Conservation (phyloP, 1,284 basidiomycete genomes). For the Cystobasidiaceae sp. region DNA sequence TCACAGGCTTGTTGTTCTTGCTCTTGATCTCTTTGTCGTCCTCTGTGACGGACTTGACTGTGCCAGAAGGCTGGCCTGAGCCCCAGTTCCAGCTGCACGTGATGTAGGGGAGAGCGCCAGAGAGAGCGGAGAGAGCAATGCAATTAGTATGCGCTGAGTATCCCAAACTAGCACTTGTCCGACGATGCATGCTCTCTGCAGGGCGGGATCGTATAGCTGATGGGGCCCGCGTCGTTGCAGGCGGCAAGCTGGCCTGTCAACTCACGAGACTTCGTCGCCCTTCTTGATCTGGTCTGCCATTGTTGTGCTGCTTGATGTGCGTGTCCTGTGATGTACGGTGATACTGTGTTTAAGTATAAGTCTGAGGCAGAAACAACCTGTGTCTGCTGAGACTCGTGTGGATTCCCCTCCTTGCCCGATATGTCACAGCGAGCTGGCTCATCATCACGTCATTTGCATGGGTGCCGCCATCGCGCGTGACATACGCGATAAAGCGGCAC, state of each 20-base stretch:
- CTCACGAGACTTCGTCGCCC: conserved; percentile 8
- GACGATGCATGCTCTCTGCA: not conserved
- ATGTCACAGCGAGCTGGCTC: too few relatives aligned
- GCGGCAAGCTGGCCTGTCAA: not conserved
- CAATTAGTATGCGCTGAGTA: not conserved
- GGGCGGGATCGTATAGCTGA: not conserved
- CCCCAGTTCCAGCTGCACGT: conserved; percentile 16
- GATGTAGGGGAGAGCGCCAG: not conserved
- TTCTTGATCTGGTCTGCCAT: conserved; percentile 14
- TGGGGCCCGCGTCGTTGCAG: not conserved
- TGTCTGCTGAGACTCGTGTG: too few relatives aligned
- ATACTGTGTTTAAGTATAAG: too few relatives aligned
- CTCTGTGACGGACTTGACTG: not conserved
- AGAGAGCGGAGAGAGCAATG: not conserved
- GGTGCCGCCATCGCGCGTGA: too few relatives aligned
- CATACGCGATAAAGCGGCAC: too few relatives aligned
- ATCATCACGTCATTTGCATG: too few relatives aligned
- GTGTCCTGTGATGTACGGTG: too few relatives aligned
- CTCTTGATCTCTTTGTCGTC: conserved; percentile 2
- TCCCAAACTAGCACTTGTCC: not conserved
- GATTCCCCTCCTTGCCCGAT: too few relatives aligned
- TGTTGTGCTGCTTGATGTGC: not conserved
- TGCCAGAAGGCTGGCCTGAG: not conserved
- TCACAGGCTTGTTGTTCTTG: conserved; percentile 15
- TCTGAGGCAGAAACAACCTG: too few relatives aligned